Evolutionary conservation across 352 stramenopile species (phyloP), one percentile per base, ranked within the genome.

Genomic region (Pilasporangium apinafurcum): DNA sequence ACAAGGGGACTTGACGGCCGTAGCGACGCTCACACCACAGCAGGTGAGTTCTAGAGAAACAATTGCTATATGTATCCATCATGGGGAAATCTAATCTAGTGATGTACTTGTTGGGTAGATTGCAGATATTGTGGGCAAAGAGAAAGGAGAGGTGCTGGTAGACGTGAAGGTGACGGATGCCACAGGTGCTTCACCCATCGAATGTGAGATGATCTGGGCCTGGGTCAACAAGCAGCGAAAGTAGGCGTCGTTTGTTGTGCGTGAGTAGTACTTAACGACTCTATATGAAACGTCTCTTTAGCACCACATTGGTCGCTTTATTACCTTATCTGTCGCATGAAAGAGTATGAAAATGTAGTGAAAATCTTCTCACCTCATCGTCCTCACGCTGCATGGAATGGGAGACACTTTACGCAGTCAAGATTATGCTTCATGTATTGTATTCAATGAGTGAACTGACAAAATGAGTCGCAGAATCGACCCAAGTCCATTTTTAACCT

Each of bases 141-240:
- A 95, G 37, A 86, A 83, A 32, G 84, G 84, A 14, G 66, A 89
- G 30, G 54, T 90, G 18, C 51, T 73, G 5, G 75, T 95, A 12
- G 54, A 77, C 41, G 79, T 91, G 10, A 50, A 71, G 21, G 75
- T 95, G 33, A 86, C 75, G 10, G 84, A 95, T 59, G 62, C 59
- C 9, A 59, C 59, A 1, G 82, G 82, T 5, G 76, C 88, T 26
- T 59, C 67, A 32, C 84, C 84, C 4, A 90, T 95, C 31, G 74
- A 92, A 37, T 80, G 68, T 44, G 67, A 93, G 44, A 86, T 95
- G 69, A 41, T 83, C 31, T 95, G 82, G 82, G 84, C 82, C 12
- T 95, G 84, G 84, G 62, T 87, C 20, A 61, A 54, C 22, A 95
- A 94, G 60, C 50, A 72, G 41, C 51, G 44, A 37, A 53, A 59